Evolutionary conservation across 2,329 filamentous ascomycete genomes (phyloP).

Genomic region (Grosmannia clavigera): DNA sequence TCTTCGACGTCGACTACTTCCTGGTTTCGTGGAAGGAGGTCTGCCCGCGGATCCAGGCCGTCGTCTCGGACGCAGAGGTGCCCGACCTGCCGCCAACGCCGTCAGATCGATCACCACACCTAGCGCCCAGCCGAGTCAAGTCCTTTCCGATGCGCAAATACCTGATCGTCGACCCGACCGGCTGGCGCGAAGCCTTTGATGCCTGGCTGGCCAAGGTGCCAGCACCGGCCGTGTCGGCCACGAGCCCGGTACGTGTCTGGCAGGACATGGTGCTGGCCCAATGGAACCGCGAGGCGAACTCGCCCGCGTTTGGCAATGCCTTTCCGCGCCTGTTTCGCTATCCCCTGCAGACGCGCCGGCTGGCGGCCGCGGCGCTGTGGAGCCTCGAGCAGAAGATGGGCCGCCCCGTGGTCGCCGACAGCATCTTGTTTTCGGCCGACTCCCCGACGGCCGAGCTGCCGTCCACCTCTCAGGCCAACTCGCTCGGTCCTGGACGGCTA

Average conservation of each 20-base stretch:
- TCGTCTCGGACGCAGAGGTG: constrained; percentile 5
- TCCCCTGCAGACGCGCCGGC: constrained; percentile 4
- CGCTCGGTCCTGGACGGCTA: constrained; percentile 12
- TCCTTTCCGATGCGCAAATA: constrained; percentile 9
- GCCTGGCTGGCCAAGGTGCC: constrained; percentile 7
- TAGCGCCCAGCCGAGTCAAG: constrained; percentile 4
- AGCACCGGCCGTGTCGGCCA: constrained; percentile 4
- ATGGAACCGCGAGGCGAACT: constrained; percentile 11
- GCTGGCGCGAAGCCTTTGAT: constrained; percentile 13
- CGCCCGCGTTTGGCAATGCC: constrained; percentile 12
- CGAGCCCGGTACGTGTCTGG: constrained; percentile 12
- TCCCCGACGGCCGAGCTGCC: not conserved
- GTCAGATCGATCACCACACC: constrained; percentile 1
- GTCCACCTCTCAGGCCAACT: not conserved
- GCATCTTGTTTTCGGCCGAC: not conserved
- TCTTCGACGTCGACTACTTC: constrained; percentile 9
- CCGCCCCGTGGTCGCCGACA: constrained; percentile 16
- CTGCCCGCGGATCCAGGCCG: constrained; percentile 10
- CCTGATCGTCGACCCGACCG: constrained; percentile 11
- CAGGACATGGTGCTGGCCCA: constrained; percentile 15
- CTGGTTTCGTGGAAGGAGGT: constrained; percentile 4
- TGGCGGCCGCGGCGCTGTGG: constrained; percentile 23
- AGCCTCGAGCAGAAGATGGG: constrained; percentile 16
- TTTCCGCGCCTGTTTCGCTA: constrained; percentile 13
- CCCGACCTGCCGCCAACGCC: constrained; percentile 1